A percentile compares a stretch with the other conserved stretches of the same genome.
Conservation (phyloP, 2,329 filamentous ascomycete genomes). For the Fusarium piperis region DNA sequence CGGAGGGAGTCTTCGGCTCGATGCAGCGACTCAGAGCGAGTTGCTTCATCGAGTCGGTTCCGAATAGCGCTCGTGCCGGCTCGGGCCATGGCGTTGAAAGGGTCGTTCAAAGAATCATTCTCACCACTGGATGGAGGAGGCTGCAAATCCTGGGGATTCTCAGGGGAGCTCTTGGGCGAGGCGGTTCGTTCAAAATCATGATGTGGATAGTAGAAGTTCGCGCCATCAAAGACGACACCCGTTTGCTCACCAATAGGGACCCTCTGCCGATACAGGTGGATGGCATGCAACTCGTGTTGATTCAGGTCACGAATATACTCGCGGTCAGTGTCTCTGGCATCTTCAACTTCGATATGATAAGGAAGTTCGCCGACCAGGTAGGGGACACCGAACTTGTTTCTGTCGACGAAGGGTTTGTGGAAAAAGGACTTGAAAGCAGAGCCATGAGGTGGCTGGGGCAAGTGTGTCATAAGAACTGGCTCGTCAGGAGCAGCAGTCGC, state of each 20-base stretch:
- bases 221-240: constrained; percentile 71
- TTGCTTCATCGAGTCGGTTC: constrained; percentile 40
- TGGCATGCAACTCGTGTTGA: constrained; percentile 66
- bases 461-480: constrained; percentile 7
- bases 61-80: constrained; percentile 25
- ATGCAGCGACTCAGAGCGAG: constrained; percentile 48
- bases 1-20: constrained; percentile 34
- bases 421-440: constrained; percentile 38
- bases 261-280: constrained; percentile 69
- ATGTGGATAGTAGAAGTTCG: constrained; percentile 70
- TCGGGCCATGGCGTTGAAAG: constrained; percentile 28
- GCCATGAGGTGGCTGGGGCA: background rate
- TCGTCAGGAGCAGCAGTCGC: constrained; percentile 16
- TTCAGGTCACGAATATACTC: constrained; percentile 66
- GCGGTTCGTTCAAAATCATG: constrained; percentile 43
- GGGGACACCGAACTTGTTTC: constrained; percentile 45
- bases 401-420: constrained; percentile 10
- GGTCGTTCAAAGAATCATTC: constrained; percentile 32
- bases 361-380: constrained; percentile 67
- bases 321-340: constrained; percentile 59
- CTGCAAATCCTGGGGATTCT: constrained; percentile 1
- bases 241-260: constrained; percentile 60
- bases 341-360: constrained; percentile 53
- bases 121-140: constrained; percentile 1
- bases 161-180: background rate